Base-by-base conservation (phyloP, 73 alveolate species). In the Breviolum minutum region DNA sequence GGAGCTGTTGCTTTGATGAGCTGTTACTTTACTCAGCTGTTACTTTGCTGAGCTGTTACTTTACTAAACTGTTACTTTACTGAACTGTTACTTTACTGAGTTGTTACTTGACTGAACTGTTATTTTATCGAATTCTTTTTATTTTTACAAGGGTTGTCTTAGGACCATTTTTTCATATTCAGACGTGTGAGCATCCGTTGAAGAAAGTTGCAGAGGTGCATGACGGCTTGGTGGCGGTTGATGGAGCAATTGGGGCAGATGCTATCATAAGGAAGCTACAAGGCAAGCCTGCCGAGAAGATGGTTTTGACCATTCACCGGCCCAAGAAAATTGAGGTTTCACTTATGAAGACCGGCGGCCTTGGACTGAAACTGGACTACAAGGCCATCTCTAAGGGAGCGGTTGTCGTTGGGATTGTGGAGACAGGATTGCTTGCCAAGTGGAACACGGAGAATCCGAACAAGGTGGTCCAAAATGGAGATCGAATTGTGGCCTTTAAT, bases 291-390 rank as follows among this genome's bases (percentile, higher is more conserved):
- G 29, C 76, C 7, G 73, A 54, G 7, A 20, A 17, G 62, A 48
- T 83, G 92, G 10, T 62, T 61, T 61, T 83, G 76, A 22, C 7
- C 6, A 20, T 83, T 26, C 60, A 20, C 54, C 73, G 92, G 62
- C 92, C 92, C 19, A 32, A 74, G 32, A 54, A 22, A n/a, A 22
- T 83, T 6, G 76, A 54, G 73, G 74, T 83, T 17, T 62, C 71
- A 22, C 60, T 83, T 22, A 8, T 54, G 76, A 83, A 83, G 76
- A 83, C 92, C n/a, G 73, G 73, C 26, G 73, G 92, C 24, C 74
- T 83, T 8, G 92, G 92, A 54, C 62, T 83, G 92, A 83, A 83
- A 76, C 60, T 83, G 92, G 92, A 83, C 24, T 83, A 83, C 92
- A 54, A 61, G 61, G 24, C 22, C 54, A 7, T 22, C n/a, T 83